Conservation (phyloP, 345 rosid species). For the Rhizophora mangle region DNA sequence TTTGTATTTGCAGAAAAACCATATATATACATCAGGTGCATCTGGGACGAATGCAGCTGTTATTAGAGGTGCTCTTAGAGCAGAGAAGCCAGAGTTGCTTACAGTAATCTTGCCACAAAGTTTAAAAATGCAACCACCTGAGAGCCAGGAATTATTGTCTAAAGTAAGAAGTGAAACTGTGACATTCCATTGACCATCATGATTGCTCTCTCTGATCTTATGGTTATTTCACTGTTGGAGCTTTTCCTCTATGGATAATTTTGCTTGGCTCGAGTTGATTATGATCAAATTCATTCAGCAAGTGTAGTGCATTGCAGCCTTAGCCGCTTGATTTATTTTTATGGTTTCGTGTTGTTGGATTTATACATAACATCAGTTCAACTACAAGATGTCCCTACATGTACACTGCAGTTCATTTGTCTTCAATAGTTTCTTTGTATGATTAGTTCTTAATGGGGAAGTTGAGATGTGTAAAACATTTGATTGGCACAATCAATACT, state of each 20-base stretch:
- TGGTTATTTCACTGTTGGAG: neutral
- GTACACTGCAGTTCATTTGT: too few species aligned
- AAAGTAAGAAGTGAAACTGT: constrained; percentile 50
- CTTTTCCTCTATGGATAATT: neutral
- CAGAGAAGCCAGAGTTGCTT: constrained; percentile 88
- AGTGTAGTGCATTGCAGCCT: too few species aligned
- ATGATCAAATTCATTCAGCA: too few species aligned
- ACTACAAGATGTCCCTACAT: too few species aligned
- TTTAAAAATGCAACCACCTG: constrained; percentile 88
- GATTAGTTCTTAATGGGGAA: too few species aligned
- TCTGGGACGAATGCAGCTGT: constrained; percentile 98
- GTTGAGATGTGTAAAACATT: too few species aligned
- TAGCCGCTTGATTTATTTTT: too few species aligned
- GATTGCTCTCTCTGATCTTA: neutral
- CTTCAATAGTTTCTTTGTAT: too few species aligned
- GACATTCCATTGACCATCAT: neutral
- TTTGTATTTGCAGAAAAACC: constrained; percentile 74
- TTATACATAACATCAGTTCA: too few species aligned
- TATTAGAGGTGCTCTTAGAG: constrained; percentile 96
- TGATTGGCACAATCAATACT: too few species aligned
- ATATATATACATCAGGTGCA: constrained; percentile 96
- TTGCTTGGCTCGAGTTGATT: too few species aligned
- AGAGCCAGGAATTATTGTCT: constrained; percentile 86
- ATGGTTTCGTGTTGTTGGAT: too few species aligned
- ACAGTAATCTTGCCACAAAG: constrained; percentile 93